Evolutionary conservation across 345 rosid genomes (phyloP).

Genomic region (Crucihimalaya himalaica): DNA sequence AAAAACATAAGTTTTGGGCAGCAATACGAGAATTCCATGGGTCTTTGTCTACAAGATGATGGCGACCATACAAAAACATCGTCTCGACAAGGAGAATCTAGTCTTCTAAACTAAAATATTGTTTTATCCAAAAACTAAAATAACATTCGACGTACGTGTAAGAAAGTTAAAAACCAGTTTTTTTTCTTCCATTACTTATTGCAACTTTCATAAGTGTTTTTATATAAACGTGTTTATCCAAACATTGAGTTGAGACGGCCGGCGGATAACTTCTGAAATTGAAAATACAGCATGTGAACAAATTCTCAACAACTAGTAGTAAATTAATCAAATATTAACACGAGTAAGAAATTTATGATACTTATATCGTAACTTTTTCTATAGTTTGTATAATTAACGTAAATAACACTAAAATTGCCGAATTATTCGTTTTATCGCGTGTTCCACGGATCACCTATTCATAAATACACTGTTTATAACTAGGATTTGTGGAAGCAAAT

Average conservation of each 20-base stretch:
- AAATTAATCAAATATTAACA: neutral
- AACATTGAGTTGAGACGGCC: neutral
- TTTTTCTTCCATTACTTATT: neutral
- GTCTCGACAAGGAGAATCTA: constrained; percentile 5
- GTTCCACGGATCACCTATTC: too few species aligned
- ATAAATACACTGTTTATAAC: too few species aligned
- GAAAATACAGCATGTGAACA: constrained; percentile 16
- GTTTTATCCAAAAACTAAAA: neutral
- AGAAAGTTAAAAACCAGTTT: constrained; percentile 5
- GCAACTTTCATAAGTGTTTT: neutral
- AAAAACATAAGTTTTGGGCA: neutral
- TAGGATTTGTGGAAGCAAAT: too few species aligned
- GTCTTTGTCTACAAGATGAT: constrained; percentile 31
- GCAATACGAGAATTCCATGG: constrained; percentile 2
- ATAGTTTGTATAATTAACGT: too few species aligned
- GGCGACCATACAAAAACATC: constrained; percentile 15
- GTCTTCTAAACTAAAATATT: neutral
- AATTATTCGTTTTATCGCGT: too few species aligned
- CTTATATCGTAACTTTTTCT: too few species aligned
- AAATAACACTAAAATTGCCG: too few species aligned
- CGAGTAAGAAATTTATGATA: neutral
- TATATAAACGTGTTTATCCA: constrained; percentile 22
- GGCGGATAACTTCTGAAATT: constrained; percentile 11
- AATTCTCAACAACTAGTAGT: constrained; percentile 16
- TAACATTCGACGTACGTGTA: neutral